Conservation (phyloP, 345 rosid genomes). For the Physaria fendleri region DNA sequence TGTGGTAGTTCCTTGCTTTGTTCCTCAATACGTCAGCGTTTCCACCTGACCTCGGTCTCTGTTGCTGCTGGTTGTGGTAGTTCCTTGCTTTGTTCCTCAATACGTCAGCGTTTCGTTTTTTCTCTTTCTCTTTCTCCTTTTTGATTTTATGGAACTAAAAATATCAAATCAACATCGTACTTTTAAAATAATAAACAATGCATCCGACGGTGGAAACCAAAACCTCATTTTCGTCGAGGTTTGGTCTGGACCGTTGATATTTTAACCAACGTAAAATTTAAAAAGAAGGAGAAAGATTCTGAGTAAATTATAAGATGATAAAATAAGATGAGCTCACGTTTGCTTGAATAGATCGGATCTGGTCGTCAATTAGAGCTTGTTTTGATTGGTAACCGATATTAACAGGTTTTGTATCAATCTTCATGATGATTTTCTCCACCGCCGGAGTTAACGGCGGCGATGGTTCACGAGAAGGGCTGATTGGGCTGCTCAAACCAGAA, state of each 20-base stretch:
- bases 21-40: constrained; percentile 27
- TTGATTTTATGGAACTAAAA: constrained; percentile 37
- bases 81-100: constrained; percentile 9
- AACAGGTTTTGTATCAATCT: constrained; percentile 23
- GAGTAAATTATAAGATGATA: background rate
- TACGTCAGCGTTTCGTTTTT: constrained; percentile 35
- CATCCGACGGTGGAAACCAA: constrained; percentile 9
- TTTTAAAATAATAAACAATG: background rate
- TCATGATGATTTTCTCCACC: constrained; percentile 32
- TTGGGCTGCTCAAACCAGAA: constrained; percentile 30
- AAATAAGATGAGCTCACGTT: constrained; percentile 23
- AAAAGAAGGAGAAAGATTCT: background rate
- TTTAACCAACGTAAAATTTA: background rate
- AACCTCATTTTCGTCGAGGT: background rate
- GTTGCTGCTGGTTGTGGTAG: constrained; percentile 23
- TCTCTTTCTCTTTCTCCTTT: constrained; percentile 39
- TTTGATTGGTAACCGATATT: constrained; percentile 36
- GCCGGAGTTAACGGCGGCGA: constrained; percentile 33
- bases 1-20: constrained; percentile 19
- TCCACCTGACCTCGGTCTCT: constrained; percentile 36
- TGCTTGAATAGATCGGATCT: constrained; percentile 56
- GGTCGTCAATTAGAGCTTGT: constrained; percentile 53
- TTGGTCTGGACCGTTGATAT: constrained; percentile 8
- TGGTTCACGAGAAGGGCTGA: constrained; percentile 33
- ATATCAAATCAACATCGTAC: background rate